Evolutionary conservation across 441 rosid genomes (phyloP).

Genomic region (Arabidopsis lyrata): DNA sequence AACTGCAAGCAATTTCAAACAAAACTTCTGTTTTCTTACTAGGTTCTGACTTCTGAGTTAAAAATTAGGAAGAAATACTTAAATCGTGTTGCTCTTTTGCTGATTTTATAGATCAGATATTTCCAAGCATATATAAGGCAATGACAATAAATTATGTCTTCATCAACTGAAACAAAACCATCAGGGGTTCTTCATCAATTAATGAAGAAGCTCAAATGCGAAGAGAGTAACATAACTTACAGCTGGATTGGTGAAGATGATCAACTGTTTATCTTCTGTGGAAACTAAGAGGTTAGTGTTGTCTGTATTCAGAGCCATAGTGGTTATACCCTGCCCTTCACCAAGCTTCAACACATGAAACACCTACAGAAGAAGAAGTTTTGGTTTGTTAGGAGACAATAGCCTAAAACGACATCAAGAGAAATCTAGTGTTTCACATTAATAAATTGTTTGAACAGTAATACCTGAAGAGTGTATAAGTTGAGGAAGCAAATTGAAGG

Average conservation of each 20-base stretch:
- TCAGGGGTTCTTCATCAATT: not conserved
- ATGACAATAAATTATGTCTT: not conserved
- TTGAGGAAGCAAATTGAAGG: constrained; percentile 92
- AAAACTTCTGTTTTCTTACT: not conserved
- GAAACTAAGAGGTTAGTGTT: constrained; percentile 95
- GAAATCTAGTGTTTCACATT: not conserved
- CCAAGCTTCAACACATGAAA: constrained; percentile 77
- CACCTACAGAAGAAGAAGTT: constrained; percentile 57
- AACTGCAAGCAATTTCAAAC: constrained; percentile 56
- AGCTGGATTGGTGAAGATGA: constrained; percentile 93
- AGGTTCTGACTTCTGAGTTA: not conserved
- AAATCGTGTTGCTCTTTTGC: not conserved
- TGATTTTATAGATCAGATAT: not conserved
- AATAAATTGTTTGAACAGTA: not conserved
- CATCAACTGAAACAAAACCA: not conserved
- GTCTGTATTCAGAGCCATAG: constrained; percentile 80
- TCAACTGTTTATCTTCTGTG: constrained; percentile 89
- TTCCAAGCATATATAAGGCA: not conserved
- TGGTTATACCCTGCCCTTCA: constrained; percentile 84
- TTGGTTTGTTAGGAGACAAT: constrained; percentile 16
- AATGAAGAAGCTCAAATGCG: not conserved
- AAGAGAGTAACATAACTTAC: constrained; percentile 58
- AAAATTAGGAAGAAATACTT: not conserved
- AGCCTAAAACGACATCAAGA: not conserved
- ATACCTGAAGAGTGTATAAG: constrained; percentile 87